These are phyloP conservation scores for Marasmius fiardii DNA, from an alignment of 1,284 basidiomycete genomes.

Conservation along the genomic window DNA sequence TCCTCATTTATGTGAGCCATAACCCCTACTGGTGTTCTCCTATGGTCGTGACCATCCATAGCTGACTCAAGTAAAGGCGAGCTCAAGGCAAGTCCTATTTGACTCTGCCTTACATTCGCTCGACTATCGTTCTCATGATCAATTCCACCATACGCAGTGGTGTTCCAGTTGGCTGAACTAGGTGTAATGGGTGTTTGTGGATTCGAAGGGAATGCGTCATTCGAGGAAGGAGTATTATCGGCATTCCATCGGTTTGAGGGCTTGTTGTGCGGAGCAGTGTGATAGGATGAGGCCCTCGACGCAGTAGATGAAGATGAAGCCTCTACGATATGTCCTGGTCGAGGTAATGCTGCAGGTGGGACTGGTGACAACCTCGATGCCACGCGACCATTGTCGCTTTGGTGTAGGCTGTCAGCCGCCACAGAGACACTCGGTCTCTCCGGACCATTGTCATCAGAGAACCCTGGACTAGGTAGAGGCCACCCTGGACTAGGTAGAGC, in stretches of 20 bases:
- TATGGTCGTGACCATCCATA: not conserved
- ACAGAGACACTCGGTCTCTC: not conserved
- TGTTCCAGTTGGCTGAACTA: not conserved
- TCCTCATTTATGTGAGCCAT: not conserved
- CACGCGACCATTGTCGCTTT: not conserved
- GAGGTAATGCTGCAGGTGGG: not conserved
- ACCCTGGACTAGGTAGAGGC: not conserved
- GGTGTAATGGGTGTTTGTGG: not conserved
- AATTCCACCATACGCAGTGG: not conserved
- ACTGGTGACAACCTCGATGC: not conserved
- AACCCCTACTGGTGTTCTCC: not conserved
- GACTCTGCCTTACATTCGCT: not conserved
- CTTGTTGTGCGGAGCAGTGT: not conserved
- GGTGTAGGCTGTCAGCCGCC: not conserved
- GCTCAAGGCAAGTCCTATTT: not conserved
- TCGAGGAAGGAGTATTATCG: not conserved
- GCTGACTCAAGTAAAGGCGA: not conserved
- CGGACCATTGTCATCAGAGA: not conserved
- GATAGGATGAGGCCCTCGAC: not conserved
- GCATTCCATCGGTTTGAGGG: not conserved
- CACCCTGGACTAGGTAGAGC: not conserved
- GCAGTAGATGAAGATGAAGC: not conserved
- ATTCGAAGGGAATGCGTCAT: not conserved
- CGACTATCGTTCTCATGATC: not conserved
- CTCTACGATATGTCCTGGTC: not conserved